Evolutionary conservation across 306 rosid genomes (phyloP), one percentile per base, ranked within the genome.

Genomic region (Ammopiptanthus mongolicus): DNA sequence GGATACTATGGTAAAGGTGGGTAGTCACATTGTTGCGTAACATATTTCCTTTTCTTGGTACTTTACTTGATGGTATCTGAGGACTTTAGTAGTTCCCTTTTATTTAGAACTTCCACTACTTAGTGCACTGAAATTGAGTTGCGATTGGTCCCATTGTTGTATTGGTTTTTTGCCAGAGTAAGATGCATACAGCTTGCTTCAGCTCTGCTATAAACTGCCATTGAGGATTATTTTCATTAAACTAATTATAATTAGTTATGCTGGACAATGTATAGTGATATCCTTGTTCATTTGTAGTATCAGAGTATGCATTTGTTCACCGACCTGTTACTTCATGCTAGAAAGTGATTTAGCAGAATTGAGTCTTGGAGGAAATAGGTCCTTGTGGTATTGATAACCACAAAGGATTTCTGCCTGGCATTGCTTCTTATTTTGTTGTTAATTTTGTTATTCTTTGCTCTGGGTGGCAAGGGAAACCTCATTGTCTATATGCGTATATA

Each of bases 1-100:
- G 73, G 99, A 96, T 74, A 92, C 98, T 11, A 96, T 96, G 99
- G 98, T 96, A 31, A 96, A 96, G 99, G 99, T 96, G 36, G 41
- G 95, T 78, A 76, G 37, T 71, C 66, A 57, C 64, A 73, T 25
- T 13, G 34, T 8, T 76, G 36, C 36, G 51, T 29, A 28, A 37
- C 63, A 57, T 65, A n/a, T 68, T 71, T 68, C 74, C 10, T 60
- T 55, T 50, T 61, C 7, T 37, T 69, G 62, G 15, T 39, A 10
- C 25, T 77, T 73, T 13, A 22, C 78, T 59, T 71, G 9, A 72
- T 62, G 15, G 51, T 52, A 62, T 41, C 12, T 47, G 56, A 19
- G 48, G 47, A 18, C 42, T 59, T 61, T 60, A 7, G n/a, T 19
- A 10, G 9, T 65, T 62, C 61, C 47, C 41, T 34, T 52, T 72